Evolutionary conservation across 306 rosid species (phyloP), one percentile per base, ranked within the genome.

Genomic region (Casuarina glauca): DNA sequence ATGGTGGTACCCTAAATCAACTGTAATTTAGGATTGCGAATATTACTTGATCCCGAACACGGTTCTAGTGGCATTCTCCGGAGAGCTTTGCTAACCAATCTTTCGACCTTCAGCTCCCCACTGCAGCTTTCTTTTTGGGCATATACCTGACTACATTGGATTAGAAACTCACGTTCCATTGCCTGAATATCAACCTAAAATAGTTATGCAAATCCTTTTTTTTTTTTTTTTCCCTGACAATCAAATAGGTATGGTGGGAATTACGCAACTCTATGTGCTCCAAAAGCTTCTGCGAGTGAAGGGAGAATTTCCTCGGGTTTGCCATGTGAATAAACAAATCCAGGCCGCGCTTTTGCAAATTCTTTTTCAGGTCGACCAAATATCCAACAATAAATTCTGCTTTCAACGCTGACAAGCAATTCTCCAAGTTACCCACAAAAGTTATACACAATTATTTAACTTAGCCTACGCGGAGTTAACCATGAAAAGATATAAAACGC

Each of bases 111-210:
- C 69, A 89, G 52, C 89, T 95, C 98, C 86, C 92, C 98, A 72
- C 93, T 89, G 73, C 98, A 95, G 61, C 96, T 92, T 88, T 95
- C 97, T 89, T 89, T 92, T 88, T 92, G 98, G 46, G 97, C 98
- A 83, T 88, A 95, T 39, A 95, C 97, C 98, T 92, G 90, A 75
- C 58, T 52, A 60, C 16, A 84, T 78, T 49, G 76, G 11, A 86
- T 79, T 73, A 79, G 70, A 73, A 1, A 76, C 74, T 53, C 20
- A 81, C 49, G 68, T 17, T 9, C 6, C 53, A 36, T 46, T 66
- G 51, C 84, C 77, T 82, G 64, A 76, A 69, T 74, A 57, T 19
- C 9, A 70, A 74, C 76, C 39, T 68, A 16, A n/a, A 82, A 64
- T 52, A 38, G 32, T 19, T 49, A 52, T 35, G 49, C 43, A 55